Conservation (phyloP, 495 filamentous ascomycete genomes). For the Sphaerosporella brunnea region DNA sequence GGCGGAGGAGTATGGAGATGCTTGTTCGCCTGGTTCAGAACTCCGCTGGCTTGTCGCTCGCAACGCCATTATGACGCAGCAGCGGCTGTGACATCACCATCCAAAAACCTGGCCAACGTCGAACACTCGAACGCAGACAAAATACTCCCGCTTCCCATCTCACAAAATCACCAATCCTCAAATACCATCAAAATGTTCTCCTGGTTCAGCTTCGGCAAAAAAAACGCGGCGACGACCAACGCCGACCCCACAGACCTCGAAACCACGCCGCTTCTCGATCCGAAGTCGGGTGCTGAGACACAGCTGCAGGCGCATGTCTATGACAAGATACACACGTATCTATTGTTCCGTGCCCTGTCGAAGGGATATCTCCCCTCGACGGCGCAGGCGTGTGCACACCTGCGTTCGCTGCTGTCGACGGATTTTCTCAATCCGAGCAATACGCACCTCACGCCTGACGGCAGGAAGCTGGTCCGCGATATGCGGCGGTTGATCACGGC, state of each 20-base stretch:
- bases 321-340: conserved; percentile 78
- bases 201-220: conserved; percentile 4
- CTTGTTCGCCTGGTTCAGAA: not conserved
- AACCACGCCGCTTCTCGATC: conserved; percentile 11
- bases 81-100: not conserved
- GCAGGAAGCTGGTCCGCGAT: conserved; percentile 54
- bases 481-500: conserved; percentile 51
- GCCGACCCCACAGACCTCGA: not conserved
- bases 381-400: conserved; percentile 63
- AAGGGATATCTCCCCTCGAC: conserved; percentile 86
- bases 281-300: conserved; percentile 36
- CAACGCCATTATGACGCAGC: not conserved
- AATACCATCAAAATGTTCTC: not conserved
- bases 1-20: conserved; percentile 1
- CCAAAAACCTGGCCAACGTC: not conserved
- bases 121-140: not conserved
- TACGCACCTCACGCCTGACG: conserved; percentile 56
- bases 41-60: not conserved
- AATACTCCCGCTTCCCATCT: not conserved
- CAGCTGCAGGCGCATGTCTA: conserved; percentile 55
- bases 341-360: conserved; percentile 68
- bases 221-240: not conserved
- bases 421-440: conserved; percentile 64
- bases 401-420: conserved; percentile 60
- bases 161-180: not conserved